These are phyloP conservation scores for Podila epigama DNA, from an alignment of 192 early-diverging fungal genomes.

Conservation along the genomic window DNA sequence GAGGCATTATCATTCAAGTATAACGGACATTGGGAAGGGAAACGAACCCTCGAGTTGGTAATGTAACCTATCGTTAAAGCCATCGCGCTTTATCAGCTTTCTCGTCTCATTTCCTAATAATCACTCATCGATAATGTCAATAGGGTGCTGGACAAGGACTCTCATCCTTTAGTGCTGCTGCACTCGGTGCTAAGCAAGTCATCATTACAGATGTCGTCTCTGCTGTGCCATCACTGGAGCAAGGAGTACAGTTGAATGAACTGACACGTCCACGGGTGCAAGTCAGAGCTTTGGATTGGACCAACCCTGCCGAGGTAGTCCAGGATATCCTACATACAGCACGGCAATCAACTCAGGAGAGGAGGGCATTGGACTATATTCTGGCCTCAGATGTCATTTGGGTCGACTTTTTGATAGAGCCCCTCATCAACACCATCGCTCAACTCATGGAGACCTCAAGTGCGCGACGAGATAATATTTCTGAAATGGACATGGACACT, in stretches of 20 bases:
- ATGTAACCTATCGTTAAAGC: not conserved
- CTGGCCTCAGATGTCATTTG: constrained; percentile 55
- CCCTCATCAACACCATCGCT: constrained; percentile 47
- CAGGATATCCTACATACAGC: constrained; percentile 7
- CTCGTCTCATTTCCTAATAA: not conserved
- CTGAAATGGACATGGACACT: not conserved
- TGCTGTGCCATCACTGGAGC: constrained; percentile 15
- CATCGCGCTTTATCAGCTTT: not conserved
- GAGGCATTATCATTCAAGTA: constrained; percentile 17
- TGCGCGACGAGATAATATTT: constrained; percentile 17
- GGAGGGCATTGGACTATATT: constrained; percentile 42
- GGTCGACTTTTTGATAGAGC: constrained; percentile 53
- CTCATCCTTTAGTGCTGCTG: constrained; percentile 37
- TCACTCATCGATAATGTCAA: no score
- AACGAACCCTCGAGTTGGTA: constrained; percentile 44
- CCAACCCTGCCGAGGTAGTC: constrained; percentile 5
- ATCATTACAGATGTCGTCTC: constrained; percentile 43
- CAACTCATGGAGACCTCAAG: constrained; percentile 14
- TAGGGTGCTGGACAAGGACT: constrained; percentile 51
- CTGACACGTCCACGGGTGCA: constrained; percentile 16
- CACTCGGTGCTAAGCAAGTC: constrained; percentile 32
- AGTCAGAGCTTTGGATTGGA: constrained; percentile 40
- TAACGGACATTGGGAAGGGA: constrained; percentile 11
- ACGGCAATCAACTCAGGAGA: not conserved
- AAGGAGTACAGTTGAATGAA: constrained; percentile 17